phyloP scores from a whole-genome alignment of 495 filamentous ascomycete genomes.

The Chaetomium tenue region DNA sequence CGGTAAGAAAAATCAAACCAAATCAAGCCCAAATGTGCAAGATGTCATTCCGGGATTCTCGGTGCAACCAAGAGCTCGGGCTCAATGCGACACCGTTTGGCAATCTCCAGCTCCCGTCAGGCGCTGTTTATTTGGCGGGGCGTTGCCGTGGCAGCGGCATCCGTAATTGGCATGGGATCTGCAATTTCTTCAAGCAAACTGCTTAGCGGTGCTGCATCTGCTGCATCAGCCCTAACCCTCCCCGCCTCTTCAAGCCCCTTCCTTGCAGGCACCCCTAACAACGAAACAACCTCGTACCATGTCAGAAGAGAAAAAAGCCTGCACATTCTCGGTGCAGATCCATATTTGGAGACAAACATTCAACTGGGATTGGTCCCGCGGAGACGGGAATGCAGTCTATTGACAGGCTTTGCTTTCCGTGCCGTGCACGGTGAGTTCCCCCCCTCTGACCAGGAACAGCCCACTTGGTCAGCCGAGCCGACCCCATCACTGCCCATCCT shows the following conservation, averaged over 20 bases:
- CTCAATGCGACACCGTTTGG: conserved; percentile 18
- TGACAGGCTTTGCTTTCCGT: not conserved
- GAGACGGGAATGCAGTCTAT: conserved; percentile 12
- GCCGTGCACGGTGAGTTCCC: not conserved
- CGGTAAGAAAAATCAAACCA: conserved; percentile 15
- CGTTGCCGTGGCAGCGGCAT: conserved; percentile 29
- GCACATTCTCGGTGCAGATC: conserved; percentile 15
- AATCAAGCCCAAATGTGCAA: conserved; percentile 7
- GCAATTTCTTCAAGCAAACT: not conserved
- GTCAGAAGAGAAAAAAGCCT: conserved; percentile 12
- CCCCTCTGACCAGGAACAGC: not conserved
- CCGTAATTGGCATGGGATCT: conserved; percentile 12
- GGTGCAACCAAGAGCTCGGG: conserved; percentile 10
- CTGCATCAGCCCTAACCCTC: conserved; percentile 23
- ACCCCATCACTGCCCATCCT: not conserved
- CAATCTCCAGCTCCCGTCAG: conserved; percentile 20
- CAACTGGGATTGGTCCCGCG: conserved; percentile 14
- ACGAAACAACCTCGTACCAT: conserved; percentile 18
- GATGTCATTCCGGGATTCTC: conserved; percentile 11
- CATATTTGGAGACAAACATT: conserved; percentile 7
- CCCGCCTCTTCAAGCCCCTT: conserved; percentile 3
- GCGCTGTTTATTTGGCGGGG: conserved; percentile 34
- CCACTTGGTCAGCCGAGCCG: not conserved
- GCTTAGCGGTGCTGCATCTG: too few relatives aligned
- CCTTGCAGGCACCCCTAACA: not conserved